phyloP scores from a whole-genome alignment of 225 moss, liverwort and hornwort genomes.

The Lunularia cruciata region DNA sequence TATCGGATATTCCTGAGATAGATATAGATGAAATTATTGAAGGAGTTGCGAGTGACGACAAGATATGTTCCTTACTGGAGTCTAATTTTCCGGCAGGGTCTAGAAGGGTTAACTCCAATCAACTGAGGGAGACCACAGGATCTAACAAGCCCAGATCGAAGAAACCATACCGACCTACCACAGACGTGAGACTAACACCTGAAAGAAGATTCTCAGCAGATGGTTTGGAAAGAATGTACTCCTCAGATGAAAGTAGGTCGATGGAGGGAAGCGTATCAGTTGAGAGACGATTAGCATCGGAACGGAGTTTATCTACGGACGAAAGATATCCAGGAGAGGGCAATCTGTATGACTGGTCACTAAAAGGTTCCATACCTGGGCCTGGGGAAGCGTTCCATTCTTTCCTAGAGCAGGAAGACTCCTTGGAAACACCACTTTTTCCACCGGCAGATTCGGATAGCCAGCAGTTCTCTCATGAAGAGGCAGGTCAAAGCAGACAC shows the following conservation, averaged over 20 bases:
- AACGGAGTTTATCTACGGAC: not conserved
- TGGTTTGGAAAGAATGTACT: constrained; percentile 10
- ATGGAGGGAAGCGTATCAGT: constrained; percentile 3
- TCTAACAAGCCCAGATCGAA: constrained; percentile 10
- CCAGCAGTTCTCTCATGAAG: constrained; percentile 27
- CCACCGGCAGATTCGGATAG: constrained; percentile 11
- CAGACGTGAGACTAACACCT: constrained; percentile 13
- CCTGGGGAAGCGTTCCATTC: constrained; percentile 37
- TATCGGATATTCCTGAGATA: constrained; percentile 25
- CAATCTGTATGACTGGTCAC: constrained; percentile 31
- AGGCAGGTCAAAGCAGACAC: constrained; percentile 23
- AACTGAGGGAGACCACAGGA: not conserved
- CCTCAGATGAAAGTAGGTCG: constrained; percentile 18
- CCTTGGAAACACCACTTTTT: constrained; percentile 31
- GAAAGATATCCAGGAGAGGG: constrained; percentile 6
- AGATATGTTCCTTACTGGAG: constrained; percentile 30
- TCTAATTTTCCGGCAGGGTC: constrained; percentile 10
- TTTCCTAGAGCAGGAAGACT: constrained; percentile 43
- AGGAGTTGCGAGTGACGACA: constrained; percentile 39
- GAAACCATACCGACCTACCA: constrained; percentile 8
- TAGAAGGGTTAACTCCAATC: not conserved
- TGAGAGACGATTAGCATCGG: not conserved
- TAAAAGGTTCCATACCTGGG: constrained; percentile 6
- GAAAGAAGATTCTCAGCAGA: constrained; percentile 29
- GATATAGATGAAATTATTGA: constrained; percentile 41